phyloP scores from a whole-genome alignment of 1,139 yeast species.

The Saccharomycopsis hybrid region DNA sequence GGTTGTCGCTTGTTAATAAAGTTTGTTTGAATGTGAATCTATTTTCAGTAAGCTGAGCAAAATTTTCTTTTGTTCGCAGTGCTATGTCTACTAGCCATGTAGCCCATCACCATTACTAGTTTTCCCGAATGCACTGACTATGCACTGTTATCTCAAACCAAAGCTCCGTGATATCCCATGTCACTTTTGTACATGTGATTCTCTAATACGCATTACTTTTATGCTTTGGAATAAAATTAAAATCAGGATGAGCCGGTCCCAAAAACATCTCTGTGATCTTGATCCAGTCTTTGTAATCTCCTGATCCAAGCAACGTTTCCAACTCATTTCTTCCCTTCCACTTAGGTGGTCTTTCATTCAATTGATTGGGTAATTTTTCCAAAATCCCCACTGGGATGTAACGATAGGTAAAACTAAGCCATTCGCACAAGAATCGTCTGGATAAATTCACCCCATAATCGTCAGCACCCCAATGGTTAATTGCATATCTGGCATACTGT shows the following conservation, averaged over 20 bases:
- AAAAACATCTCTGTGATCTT: slow-evolving; percentile 94
- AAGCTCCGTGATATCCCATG: too few relatives aligned
- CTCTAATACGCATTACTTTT: slow-evolving; percentile 68
- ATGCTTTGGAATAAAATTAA: slow-evolving; percentile 86
- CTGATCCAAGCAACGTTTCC: slow-evolving; percentile 81
- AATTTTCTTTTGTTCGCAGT: too few relatives aligned
- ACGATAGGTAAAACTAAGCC: slow-evolving; percentile 87
- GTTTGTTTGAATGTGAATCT: too few relatives aligned
- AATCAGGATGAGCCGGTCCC: slow-evolving; percentile 72
- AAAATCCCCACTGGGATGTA: slow-evolving; percentile 91
- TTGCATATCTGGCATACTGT: slow-evolving; percentile 68
- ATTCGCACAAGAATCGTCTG: slow-evolving; percentile 90
- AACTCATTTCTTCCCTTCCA: slow-evolving; percentile 94
- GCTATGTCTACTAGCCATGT: too few relatives aligned
- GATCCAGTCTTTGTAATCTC: slow-evolving; percentile 90
- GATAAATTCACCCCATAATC: slow-evolving; percentile 87
- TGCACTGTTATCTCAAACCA: too few relatives aligned
- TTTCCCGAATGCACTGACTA: too few relatives aligned
- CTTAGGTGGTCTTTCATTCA: slow-evolving; percentile 89
- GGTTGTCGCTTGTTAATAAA: too few relatives aligned
- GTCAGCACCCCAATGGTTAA: slow-evolving; percentile 98
- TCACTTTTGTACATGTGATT: too few relatives aligned
- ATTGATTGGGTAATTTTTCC: slow-evolving; percentile 79
- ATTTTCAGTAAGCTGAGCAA: too few relatives aligned
- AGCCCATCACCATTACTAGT: too few relatives aligned